These are phyloP conservation scores for Solanum hybrid DNA, from an alignment of 305 asterid genomes.

Conservation along the genomic window DNA sequence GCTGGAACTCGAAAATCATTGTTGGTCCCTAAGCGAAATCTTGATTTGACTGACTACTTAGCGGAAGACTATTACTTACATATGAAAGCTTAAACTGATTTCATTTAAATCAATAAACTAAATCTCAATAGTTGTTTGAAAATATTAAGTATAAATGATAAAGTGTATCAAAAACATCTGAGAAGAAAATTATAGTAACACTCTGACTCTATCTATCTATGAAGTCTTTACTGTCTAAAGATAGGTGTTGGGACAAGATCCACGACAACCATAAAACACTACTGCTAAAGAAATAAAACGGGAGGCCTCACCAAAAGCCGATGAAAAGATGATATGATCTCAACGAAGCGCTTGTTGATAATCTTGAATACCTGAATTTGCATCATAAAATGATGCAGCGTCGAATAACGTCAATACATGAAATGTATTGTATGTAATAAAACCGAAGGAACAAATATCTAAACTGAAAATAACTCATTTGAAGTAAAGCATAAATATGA, in stretches of 20 bases:
- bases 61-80: too few relatives aligned
- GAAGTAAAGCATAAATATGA: not conserved
- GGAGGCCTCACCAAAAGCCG: too few relatives aligned
- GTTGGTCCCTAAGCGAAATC: rapidly evolving
- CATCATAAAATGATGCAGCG: too few relatives aligned
- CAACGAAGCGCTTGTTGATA: not conserved
- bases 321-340: too few relatives aligned
- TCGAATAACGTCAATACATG: not conserved
- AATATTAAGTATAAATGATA: not conserved
- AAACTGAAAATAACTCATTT: not conserved
- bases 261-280: not conserved
- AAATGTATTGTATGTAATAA: too few relatives aligned
- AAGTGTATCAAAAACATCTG: not conserved
- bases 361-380: too few relatives aligned
- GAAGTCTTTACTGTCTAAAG: too few relatives aligned
- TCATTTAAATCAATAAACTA: not conserved
- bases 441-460: not conserved
- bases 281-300: not conserved
- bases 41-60: not conserved
- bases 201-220: not conserved
- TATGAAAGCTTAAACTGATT: not conserved
- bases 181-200: not conserved
- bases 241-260: too few relatives aligned
- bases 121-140: not conserved
- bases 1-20: not conserved